Percentiles rank a stretch among this genome's conserved stretches.
Evolutionary conservation across 1,284 basidiomycete genomes (phyloP).

Genomic region (Puccinia coronata): DNA sequence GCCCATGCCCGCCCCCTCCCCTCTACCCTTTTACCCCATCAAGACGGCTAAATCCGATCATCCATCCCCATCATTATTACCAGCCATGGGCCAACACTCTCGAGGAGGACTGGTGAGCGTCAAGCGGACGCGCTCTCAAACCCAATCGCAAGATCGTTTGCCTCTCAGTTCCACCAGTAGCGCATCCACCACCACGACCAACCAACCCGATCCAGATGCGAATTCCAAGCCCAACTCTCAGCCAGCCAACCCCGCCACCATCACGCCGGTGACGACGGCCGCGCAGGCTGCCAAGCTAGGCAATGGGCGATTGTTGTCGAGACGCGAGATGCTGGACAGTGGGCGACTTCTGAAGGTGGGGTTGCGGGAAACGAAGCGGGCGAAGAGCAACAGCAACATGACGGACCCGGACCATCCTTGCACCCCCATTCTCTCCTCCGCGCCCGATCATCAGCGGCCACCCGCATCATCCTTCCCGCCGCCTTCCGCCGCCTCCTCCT

Average conservation of each 20-base stretch:
- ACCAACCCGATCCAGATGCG: conserved; percentile 3
- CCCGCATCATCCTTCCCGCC: neutral
- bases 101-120: conserved; percentile 24
- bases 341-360: conserved; percentile 13
- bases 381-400: conserved; percentile 41
- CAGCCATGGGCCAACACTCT: neutral
- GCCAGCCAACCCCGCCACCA: neutral
- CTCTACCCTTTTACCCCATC: conserved; percentile 8
- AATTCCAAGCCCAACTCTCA: neutral
- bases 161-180: neutral
- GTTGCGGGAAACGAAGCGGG: conserved; percentile 30
- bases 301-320: conserved; percentile 21
- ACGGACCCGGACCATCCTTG: neutral
- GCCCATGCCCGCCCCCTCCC: conserved; percentile 41
- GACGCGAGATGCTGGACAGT: conserved; percentile 23
- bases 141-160: conserved; percentile 41
- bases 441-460: too few relatives aligned
- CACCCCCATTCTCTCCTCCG: neutral
- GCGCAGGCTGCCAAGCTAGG: neutral
- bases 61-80: neutral
- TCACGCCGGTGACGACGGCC: neutral
- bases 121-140: conserved; percentile 41
- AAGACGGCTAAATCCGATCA: neutral
- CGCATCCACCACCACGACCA: neutral
- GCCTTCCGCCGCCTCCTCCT: neutral